These are phyloP conservation scores for Petasospora rhodanensis DNA, from an alignment of 1,139 yeast genomes.

Conservation along the genomic window DNA sequence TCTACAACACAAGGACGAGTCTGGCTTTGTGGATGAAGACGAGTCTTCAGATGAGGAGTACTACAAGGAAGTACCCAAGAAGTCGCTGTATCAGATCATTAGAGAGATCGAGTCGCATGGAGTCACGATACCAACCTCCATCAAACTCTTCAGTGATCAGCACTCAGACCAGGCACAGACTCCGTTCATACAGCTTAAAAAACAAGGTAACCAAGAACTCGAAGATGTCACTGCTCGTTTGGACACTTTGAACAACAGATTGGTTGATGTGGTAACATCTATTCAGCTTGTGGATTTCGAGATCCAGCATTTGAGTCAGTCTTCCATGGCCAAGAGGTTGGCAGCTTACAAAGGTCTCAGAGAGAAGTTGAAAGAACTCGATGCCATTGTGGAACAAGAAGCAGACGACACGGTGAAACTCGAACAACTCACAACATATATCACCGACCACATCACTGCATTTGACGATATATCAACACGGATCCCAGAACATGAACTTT, in stretches of 20 bases:
- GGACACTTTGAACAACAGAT: constrained; percentile 20
- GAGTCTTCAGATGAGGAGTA: constrained; percentile 24
- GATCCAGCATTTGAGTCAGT: constrained; percentile 1
- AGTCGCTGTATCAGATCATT: constrained; percentile 34
- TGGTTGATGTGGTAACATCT: constrained; percentile 13
- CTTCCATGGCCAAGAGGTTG: too few species aligned
- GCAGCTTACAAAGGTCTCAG: too few species aligned
- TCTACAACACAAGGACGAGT: constrained; percentile 17
- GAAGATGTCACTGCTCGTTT: constrained; percentile 24
- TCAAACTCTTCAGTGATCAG: constrained; percentile 18
- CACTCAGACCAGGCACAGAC: constrained; percentile 3
- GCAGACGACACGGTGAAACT: too few species aligned
- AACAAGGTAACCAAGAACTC: constrained; percentile 13
- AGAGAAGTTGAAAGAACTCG: too few species aligned
- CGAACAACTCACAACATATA: background rate
- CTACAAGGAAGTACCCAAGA: constrained; percentile 22
- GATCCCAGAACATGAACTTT: constrained; percentile 15
- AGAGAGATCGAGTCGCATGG: constrained; percentile 35
- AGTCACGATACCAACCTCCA: constrained; percentile 31
- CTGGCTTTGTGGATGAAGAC: constrained; percentile 12
- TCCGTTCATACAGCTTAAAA: constrained; percentile 17
- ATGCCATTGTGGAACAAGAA: too few species aligned
- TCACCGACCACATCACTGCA: background rate
- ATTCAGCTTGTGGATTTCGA: constrained; percentile 13
- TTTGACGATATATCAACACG: background rate